Base-by-base conservation (phyloP, 805 yeast species). In the Metschnikowia gelsemii region DNA sequence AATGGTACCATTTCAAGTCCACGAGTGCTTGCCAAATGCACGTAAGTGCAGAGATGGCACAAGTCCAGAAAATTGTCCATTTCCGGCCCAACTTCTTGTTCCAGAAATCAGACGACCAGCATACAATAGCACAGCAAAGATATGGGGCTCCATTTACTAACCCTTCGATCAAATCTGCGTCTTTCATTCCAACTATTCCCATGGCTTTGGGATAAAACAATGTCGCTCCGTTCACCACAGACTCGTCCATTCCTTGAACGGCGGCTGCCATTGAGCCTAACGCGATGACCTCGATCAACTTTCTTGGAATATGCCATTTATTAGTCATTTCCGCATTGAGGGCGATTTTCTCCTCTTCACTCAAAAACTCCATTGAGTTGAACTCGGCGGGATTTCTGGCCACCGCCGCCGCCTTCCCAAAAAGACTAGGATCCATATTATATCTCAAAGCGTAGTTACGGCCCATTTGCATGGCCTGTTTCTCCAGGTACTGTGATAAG, bases 211-310 rank as follows among this genome's bases (percentile, higher is more conserved):
- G 85, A 58, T 79, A 83, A 47, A 73, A 76, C 18, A 80, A 57
- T 35, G 75, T 77, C 17, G 87, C 87, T 26, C 87, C 88, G 48
- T 82, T 80, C 44, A 79, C 66, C 8, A 80, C 87, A 5, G 86
- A 75, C 57, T 82, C 85, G 58, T 82, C 88, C 85, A 80, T 80
- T 39, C 88, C 88, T 56, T 82, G 88, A 29, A 81, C 84, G 4
- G 84, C 80, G 3, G 85, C 83, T 38, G 85, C 80, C 69, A 81
- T 66, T 2, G 87, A 81, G 33, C 84, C 79, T 54, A 80, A 63
- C 7, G 80, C 73, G 59, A 78, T 74, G 16, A 76, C 72, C 45
- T 68, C 77, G 46, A 75, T 59, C 51, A 83, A 65, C 44, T 72
- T 77, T 8, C 54, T 17, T 66, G 75, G 79, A 19, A 75, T 48